Percentiles rank a stretch among this genome's conserved stretches.
Evolutionary conservation across 106 monocot species (phyloP).

Genomic region (Allium sativum): DNA sequence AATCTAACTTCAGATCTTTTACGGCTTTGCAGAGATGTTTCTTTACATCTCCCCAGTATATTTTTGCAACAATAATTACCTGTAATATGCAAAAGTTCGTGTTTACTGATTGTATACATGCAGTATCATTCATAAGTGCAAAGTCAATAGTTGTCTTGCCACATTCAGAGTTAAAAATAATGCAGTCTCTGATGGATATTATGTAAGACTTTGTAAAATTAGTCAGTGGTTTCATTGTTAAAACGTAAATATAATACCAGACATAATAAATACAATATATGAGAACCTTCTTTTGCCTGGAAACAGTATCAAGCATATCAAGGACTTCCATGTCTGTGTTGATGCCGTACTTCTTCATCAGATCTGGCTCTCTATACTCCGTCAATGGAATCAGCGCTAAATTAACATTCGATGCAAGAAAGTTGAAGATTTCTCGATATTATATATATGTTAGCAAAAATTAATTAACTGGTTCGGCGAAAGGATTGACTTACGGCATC

Average conservation of each 20-base stretch:
- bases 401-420: not conserved
- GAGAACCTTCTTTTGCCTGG: constrained; percentile 51
- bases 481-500: not conserved
- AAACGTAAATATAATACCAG: not conserved
- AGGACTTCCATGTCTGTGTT: constrained; percentile 47
- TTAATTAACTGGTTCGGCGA: too few species aligned
- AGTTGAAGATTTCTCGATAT: too few species aligned
- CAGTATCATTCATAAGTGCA: too few species aligned
- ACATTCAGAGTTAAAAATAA: too few species aligned
- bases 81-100: not conserved
- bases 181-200: too few species aligned
- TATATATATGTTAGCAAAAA: too few species aligned
- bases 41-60: constrained; percentile 85
- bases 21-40: constrained; percentile 61
- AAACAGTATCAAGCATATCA: constrained; percentile 42
- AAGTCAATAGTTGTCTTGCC: too few species aligned
- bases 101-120: too few species aligned
- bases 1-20: constrained; percentile 51
- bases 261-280: not conserved
- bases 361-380: constrained; percentile 45
- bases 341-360: constrained; percentile 47
- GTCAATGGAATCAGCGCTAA: constrained; percentile 63
- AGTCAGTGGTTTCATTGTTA: too few species aligned
- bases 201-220: too few species aligned
- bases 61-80: constrained; percentile 48